Evolutionary conservation across 495 filamentous ascomycete species (phyloP), one percentile per base, ranked within the genome.

Genomic region (Aspergillus taichungensis): DNA sequence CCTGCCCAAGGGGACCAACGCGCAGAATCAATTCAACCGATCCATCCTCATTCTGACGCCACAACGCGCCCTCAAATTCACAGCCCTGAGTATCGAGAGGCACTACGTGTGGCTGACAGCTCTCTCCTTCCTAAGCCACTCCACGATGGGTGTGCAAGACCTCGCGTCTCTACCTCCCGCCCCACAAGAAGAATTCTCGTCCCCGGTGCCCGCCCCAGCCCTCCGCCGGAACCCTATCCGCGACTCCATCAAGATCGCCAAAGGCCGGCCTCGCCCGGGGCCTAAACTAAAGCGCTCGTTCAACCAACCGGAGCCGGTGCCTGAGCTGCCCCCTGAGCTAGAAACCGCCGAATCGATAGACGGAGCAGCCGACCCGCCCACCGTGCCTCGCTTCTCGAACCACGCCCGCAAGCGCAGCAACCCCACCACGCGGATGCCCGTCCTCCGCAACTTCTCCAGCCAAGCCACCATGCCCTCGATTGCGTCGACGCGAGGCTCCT

Each of bases 31-130:
- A 2, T 96, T 95, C 72, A 87, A 94, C 59, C 85, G 92, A 42
- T 97, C 92, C 1, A 98, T 98, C 54, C 68, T 98, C 30, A 94
- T 98, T 47, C 66, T 98, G 13, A 97, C 92, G 9, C 92, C 94
- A 6, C 83, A 91, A 52, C 78, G 92, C 47, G 92, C 92, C 28
- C 78, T 98, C 40, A 98, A 98, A 62, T 95, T 98, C 64, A 98
- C 94, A 0, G 88, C 91, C 10, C 68, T 77, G 11, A 82, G 77
- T 10, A 68, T 78, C 28, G 92, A 96, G 47, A 81, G 94, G 12
- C 92, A 98, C 65, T 95, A 94, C 52, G 73, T 96, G 46, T 98
- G 92, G 92, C 69, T 98, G 11, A 94, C 85, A 30, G 87, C 92
- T 2, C 72, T 98, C 10, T 95, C 90, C 1, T 98, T 96, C 74